Percentiles rank a stretch among this genome's conserved stretches.
Conservation (phyloP, 2,329 filamentous ascomycete species). For the Ophiocordyceps unilateralis region DNA sequence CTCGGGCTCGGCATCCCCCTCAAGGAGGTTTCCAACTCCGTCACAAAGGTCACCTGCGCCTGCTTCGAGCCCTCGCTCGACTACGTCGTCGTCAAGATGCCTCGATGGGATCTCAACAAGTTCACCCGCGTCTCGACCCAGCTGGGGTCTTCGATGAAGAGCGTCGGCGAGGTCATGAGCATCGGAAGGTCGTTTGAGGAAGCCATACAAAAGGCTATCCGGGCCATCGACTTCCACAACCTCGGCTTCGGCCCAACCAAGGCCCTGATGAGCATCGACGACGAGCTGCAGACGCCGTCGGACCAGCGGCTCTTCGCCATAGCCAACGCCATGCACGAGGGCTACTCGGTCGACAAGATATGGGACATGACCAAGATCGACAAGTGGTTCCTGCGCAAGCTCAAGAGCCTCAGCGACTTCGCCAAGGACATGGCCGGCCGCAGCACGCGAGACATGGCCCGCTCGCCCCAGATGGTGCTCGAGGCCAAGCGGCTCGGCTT, state of each 20-base stretch:
- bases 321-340: constrained; percentile 89
- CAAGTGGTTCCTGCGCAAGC: constrained; percentile 90
- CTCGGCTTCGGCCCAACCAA: constrained; percentile 84
- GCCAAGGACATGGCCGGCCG: constrained; percentile 59
- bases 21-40: constrained; percentile 91
- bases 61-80: constrained; percentile 98
- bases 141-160: constrained; percentile 98
- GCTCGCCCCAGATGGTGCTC: constrained; percentile 48
- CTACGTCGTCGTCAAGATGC: constrained; percentile 98
- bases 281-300: constrained; percentile 90
- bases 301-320: constrained; percentile 96
- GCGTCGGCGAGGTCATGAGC: constrained; percentile 97
- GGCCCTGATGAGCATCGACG: constrained; percentile 87
- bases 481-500: constrained; percentile 90
- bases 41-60: constrained; percentile 88
- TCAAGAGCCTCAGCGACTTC: constrained; percentile 84
- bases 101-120: constrained; percentile 97
- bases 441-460: constrained; percentile 44
- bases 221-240: constrained; percentile 88
- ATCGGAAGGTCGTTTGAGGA: constrained; percentile 95
- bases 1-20: constrained; percentile 85
- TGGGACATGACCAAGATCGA: constrained; percentile 98
- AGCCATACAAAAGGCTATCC: constrained; percentile 95
- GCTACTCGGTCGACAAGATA: constrained; percentile 90
- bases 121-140: constrained; percentile 93